Base-by-base conservation (phyloP, 2,329 filamentous ascomycete genomes). In the Sporothrix pallida region DNA sequence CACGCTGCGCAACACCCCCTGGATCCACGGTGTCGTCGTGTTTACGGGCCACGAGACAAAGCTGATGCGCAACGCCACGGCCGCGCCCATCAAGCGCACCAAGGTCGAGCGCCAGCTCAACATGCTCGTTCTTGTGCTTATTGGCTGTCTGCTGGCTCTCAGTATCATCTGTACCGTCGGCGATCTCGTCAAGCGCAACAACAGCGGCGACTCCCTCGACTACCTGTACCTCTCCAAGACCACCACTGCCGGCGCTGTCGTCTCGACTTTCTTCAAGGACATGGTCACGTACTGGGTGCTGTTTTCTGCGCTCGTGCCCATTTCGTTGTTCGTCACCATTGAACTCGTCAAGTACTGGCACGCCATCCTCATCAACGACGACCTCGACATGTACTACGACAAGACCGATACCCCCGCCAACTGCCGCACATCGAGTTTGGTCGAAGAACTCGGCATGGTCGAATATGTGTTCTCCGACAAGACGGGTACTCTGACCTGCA, bases 1-100 rank as follows among this genome's bases (percentile, higher is more conserved):
- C 26, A 98, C 95, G 1, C 86, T 99, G 73, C 90, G 96, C 78
- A 99, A 99, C 80, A 99, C 96, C 1, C 95, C 95, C 44, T 99
- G 96, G 95, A 90, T 98, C 68, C 94, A 99, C 81, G 96, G 95
- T 54, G 89, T 97, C 20, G 96, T 99, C 72, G 95, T 99, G 17
- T 99, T 98, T 79, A 97, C 94, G 2, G 96, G 96, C 70, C 96
- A 99, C 82, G 96, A 99, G 84, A 98, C 96, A 7, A 99, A 99
- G 83, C 88, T 99, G 76, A 98, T 99, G 96, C 91, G 96, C 78
- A 99, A 99, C 81, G 97, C 96, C 20, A 99, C 95, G 2, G 95
- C 95, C 4, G 92, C 96, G 0, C 97, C 96, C 6, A 99, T 99
- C 84, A 99, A 99, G 85, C 92, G 95, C 73, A 99, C 96, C 50